Base-by-base conservation (phyloP, 2,329 filamentous ascomycete species). In the Cryphonectria nitschkei region DNA sequence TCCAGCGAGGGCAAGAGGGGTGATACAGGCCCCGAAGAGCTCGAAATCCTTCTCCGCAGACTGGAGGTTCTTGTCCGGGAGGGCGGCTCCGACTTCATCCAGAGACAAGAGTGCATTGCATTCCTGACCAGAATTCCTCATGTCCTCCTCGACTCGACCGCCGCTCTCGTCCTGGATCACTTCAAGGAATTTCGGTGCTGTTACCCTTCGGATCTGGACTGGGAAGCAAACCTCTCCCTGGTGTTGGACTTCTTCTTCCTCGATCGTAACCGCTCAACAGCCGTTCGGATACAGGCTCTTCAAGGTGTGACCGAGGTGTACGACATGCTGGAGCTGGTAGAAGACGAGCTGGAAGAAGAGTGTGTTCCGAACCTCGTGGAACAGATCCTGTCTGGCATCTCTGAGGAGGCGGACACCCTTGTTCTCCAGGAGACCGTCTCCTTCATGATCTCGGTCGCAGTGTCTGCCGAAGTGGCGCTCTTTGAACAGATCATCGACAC, bases 151-250 rank as follows among this genome's bases (percentile, higher is more conserved):
- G 89, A 94, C 76, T 86, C 87, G 4, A 87, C 89, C 11, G 90
- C 87, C 1, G 86, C 86, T 63, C 82, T 91, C 14, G 86, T 93
- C 34, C 85, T 94, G 60, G 86, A 89, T 61, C 89, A 93, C 77
- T 92, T 91, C 74, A 86, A 87, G 69, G 88, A 92, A 68, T 91
- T 92, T 74, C 85, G 90, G 62, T 90, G 89, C 75, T 92, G 92
- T 75, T 91, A 90, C 61, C 92, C 92, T 2, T 92, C 92, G 0
- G 90, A 93, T 75, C 80, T 85, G 63, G 83, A 88, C 50, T 94
- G 92, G 92, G 85, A 91, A 73, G 81, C 85, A 2, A 92, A 93
- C 67, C 83, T 92, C 68, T 81, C 82, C 22, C 80, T 88, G 37
- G 84, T 94, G 1, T 78, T 93, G 22, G 82, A 87, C 29, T 85